A percentile compares a stretch with the other conserved stretches of the same genome.
phyloP scores from a whole-genome alignment of 2,329 filamentous ascomycete genomes.

The Hymenoscyphus fructigenus region DNA sequence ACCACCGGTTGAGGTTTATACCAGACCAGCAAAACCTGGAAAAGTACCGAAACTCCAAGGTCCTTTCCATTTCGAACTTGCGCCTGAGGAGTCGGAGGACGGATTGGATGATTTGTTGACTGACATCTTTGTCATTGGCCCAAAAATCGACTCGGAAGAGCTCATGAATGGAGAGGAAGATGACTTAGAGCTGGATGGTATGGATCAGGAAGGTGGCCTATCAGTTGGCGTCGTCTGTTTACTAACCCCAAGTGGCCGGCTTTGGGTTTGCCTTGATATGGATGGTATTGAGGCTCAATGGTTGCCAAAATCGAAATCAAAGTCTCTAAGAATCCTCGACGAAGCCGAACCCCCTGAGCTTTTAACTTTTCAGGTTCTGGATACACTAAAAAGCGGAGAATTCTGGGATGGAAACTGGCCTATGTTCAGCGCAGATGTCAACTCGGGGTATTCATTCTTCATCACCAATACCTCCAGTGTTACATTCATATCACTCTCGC shows the following conservation, averaged over 20 bases:
- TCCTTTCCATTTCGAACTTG: slow-evolving; percentile 56
- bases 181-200: slow-evolving; percentile 56
- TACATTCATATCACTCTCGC: slow-evolving; percentile 57
- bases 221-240: slow-evolving; percentile 61
- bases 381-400: slow-evolving; percentile 56
- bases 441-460: slow-evolving; percentile 62
- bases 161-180: slow-evolving; percentile 65
- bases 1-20: slow-evolving; percentile 54
- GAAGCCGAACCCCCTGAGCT: slow-evolving; percentile 48
- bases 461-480: slow-evolving; percentile 61
- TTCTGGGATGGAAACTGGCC: slow-evolving; percentile 59
- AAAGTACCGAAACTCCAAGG: slow-evolving; percentile 60
- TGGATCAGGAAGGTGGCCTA: slow-evolving; percentile 54
- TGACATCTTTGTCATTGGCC: slow-evolving; percentile 62
- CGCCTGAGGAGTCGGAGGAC: slow-evolving; percentile 50
- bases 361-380: slow-evolving; percentile 62
- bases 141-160: slow-evolving; percentile 59
- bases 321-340: slow-evolving; percentile 41
- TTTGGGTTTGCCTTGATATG: slow-evolving; percentile 61
- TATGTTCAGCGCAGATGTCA: slow-evolving; percentile 60
- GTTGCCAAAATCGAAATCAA: slow-evolving; percentile 56
- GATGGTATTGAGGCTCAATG: slow-evolving; percentile 66
- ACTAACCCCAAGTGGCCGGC: slow-evolving; percentile 58
- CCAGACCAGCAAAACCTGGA: slow-evolving; percentile 56
- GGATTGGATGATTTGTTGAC: slow-evolving; percentile 57